Evolutionary conservation across 2,329 filamentous ascomycete genomes (phyloP).

Genomic region (Penicillium sp.): DNA sequence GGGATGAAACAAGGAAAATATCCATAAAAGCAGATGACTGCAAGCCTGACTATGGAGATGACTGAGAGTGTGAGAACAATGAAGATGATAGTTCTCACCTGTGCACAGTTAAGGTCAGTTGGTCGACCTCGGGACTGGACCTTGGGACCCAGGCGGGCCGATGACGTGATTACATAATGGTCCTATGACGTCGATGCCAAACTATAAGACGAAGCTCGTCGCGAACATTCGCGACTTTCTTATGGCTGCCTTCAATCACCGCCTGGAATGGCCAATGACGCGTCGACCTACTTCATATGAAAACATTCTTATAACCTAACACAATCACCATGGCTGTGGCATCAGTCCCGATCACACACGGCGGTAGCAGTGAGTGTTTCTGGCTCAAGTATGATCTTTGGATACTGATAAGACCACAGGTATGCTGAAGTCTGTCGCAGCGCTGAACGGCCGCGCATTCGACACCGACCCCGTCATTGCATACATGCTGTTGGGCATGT

Average conservation of each 20-base stretch:
- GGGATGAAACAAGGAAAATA: background rate
- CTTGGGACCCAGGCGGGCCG: background rate
- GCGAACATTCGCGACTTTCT: background rate
- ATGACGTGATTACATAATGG: background rate
- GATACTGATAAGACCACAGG: conserved; percentile 7
- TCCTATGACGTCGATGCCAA: background rate
- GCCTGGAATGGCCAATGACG: background rate
- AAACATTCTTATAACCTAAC: background rate
- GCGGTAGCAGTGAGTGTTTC: background rate
- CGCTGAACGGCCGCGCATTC: conserved; percentile 18
- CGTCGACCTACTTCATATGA: background rate
- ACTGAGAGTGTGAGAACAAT: background rate
- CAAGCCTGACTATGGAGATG: background rate
- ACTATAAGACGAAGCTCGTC: background rate
- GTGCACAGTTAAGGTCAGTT: background rate
- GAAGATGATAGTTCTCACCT: background rate
- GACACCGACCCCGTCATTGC: conserved; percentile 16
- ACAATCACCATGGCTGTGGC: background rate
- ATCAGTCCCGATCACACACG: conserved; percentile 4
- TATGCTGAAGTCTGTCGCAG: conserved; percentile 9
- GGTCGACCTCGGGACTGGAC: background rate
- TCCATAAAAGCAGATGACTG: background rate
- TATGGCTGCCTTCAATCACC: background rate
- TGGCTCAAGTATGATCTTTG: background rate
- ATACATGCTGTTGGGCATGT: conserved; percentile 19